Conservation (phyloP, 495 filamentous ascomycete genomes). For the Evernia prunastri region DNA sequence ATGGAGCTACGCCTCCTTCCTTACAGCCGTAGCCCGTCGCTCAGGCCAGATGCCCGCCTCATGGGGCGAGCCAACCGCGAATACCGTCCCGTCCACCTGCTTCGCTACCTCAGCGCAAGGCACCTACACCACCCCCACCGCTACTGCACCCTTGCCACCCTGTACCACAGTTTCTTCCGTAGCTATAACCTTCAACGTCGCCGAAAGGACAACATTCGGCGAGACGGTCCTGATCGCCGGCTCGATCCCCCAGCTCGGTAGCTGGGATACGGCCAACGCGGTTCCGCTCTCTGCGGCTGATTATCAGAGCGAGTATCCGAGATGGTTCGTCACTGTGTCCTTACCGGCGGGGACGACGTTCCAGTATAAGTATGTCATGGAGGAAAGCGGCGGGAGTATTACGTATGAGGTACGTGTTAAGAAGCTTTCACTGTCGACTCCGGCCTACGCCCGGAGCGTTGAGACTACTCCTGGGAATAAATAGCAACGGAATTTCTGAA, state of each 20-base stretch:
- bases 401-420: conserved; percentile 45
- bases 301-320: conserved; percentile 49
- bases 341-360: conserved; percentile 48
- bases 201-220: conserved; percentile 48
- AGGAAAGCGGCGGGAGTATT: conserved; percentile 42
- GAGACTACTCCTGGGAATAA: too few species aligned
- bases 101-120: conserved; percentile 46
- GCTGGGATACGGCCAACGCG: conserved; percentile 47
- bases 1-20: conserved; percentile 63
- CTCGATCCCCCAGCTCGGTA: conserved; percentile 47
- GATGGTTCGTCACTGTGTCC: conserved; percentile 50
- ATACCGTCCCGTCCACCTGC: conserved; percentile 51
- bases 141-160: conserved; percentile 33
- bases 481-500: too few species aligned
- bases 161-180: conserved; percentile 45
- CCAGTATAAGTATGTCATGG: conserved; percentile 64
- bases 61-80: conserved; percentile 48
- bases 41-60: conserved; percentile 43
- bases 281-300: conserved; percentile 45
- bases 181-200: conserved; percentile 53
- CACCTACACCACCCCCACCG: conserved; percentile 43
- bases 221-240: conserved; percentile 57
- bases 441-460: too few species aligned
- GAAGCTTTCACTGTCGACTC: too few species aligned
- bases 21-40: conserved; percentile 46